Conservation (phyloP, 2,329 filamentous ascomycete species). For the Phialocephala sp. region DNA sequence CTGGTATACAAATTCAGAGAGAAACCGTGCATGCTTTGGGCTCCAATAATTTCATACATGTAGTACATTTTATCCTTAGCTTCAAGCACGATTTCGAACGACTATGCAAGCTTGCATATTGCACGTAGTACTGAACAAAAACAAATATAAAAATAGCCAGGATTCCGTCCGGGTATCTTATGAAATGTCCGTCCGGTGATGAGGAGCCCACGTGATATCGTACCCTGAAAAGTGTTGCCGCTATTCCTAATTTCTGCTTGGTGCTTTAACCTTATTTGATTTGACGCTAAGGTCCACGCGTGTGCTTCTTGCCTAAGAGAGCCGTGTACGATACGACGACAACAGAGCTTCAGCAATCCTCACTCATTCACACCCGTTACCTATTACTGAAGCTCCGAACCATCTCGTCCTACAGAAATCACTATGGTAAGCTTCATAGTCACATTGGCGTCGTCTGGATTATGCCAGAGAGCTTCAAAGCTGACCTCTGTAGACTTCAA, state of each 20-base stretch:
- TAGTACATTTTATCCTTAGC: not conserved
- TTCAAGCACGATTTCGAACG: not conserved
- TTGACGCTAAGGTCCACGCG: constrained; percentile 34
- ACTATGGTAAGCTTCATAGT: constrained; percentile 43
- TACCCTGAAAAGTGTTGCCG: too few relatives aligned
- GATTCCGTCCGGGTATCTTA: not conserved
- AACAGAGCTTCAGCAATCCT: constrained; percentile 34
- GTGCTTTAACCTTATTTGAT: constrained; percentile 6
- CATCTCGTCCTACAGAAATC: constrained; percentile 21
- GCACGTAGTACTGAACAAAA: not conserved
- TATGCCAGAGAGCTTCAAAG: constrained; percentile 11
- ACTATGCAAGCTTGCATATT: not conserved
- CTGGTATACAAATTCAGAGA: not conserved
- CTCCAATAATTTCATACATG: not conserved
- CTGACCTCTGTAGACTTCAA: constrained; percentile 77
- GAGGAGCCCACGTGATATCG: constrained; percentile 9
- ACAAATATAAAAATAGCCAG: constrained; percentile 1
- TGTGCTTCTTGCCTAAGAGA: constrained; percentile 40
- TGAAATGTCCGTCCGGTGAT: not conserved
- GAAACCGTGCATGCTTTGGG: too few relatives aligned
- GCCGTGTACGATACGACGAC: constrained; percentile 30
- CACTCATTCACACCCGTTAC: constrained; percentile 24
- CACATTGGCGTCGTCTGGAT: not conserved
- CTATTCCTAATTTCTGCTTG: constrained; percentile 2
- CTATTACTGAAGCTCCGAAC: constrained; percentile 18